phyloP scores from a whole-genome alignment of 805 yeast species.

The Myxozyma geophila region DNA sequence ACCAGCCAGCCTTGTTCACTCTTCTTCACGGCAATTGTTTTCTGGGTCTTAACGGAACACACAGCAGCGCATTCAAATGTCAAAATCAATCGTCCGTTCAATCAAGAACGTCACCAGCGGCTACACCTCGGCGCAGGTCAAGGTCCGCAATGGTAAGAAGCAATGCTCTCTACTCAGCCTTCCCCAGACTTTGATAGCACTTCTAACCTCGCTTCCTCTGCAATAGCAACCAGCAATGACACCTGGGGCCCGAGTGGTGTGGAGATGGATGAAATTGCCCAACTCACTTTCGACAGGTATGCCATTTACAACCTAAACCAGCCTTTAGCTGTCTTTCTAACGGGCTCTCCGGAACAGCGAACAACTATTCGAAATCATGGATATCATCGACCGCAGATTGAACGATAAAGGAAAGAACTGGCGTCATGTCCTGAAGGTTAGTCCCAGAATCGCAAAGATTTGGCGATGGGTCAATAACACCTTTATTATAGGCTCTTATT shows the following conservation, averaged over 20 bases:
- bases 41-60: background rate
- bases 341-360: conserved; percentile 45
- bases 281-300: conserved; percentile 64
- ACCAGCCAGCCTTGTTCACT: background rate
- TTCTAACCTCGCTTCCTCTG: background rate
- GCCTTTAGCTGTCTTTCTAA: background rate
- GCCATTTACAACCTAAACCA: conserved; percentile 28
- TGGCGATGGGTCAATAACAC: background rate
- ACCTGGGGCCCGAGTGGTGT: conserved; percentile 78
- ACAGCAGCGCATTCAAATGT: conserved; percentile 1
- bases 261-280: conserved; percentile 83
- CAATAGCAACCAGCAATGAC: conserved; percentile 80
- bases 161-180: background rate
- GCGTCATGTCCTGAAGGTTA: conserved; percentile 85
- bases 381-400: conserved; percentile 86
- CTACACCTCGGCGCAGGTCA: conserved; percentile 79
- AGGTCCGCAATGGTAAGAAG: conserved; percentile 67
- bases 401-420: conserved; percentile 97
- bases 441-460: background rate
- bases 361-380: conserved; percentile 88
- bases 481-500: conserved; percentile 58
- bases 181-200: background rate
- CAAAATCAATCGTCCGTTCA: conserved; percentile 32
- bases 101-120: conserved; percentile 85
- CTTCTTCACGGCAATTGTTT: background rate